A percentile compares a stretch with the other conserved stretches of the same genome.
These are phyloP conservation scores for Nigrospora sphaerica DNA, from an alignment of 2,329 filamentous ascomycete species.

Conservation along the genomic window DNA sequence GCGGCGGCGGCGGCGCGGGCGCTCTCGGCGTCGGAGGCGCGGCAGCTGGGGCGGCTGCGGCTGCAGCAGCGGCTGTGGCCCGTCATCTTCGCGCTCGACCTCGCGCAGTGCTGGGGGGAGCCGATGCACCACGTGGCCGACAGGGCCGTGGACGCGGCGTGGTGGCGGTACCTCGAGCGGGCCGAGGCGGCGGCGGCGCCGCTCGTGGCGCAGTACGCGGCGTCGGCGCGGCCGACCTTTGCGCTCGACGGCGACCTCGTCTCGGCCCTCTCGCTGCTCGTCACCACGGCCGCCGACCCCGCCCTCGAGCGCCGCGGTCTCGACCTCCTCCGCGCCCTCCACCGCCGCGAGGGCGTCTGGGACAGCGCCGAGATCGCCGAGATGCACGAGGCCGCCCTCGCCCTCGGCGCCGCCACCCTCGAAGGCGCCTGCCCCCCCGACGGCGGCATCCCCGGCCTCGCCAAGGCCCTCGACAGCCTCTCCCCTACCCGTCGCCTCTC, in stretches of 20 bases:
- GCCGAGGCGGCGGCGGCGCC: background rate
- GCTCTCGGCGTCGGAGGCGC: too few relatives aligned
- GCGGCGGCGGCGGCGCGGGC: too few relatives aligned
- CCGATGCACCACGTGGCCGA: background rate
- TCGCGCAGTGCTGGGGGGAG: background rate
- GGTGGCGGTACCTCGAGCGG: background rate
- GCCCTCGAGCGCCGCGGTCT: background rate
- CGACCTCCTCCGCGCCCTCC: background rate
- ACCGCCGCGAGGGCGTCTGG: slow-evolving; percentile 2
- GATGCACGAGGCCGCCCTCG: background rate
- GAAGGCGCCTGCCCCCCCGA: background rate
- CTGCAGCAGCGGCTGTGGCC: background rate
- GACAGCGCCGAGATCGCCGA: slow-evolving; percentile 1
- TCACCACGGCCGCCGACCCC: background rate
- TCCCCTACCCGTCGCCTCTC: too few relatives aligned
- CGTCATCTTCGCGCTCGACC: background rate
- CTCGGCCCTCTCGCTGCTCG: background rate
- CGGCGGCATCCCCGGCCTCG: too few relatives aligned
- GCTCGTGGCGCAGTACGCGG: background rate
- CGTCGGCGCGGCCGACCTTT: background rate
- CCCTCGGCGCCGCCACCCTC: background rate
- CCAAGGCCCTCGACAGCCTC: too few relatives aligned
- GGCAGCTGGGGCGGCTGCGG: background rate
- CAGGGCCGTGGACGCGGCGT: background rate
- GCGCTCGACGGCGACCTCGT: background rate